These are phyloP conservation scores for Saturnispora gosingensis DNA, from an alignment of 805 yeast genomes.

Conservation along the genomic window DNA sequence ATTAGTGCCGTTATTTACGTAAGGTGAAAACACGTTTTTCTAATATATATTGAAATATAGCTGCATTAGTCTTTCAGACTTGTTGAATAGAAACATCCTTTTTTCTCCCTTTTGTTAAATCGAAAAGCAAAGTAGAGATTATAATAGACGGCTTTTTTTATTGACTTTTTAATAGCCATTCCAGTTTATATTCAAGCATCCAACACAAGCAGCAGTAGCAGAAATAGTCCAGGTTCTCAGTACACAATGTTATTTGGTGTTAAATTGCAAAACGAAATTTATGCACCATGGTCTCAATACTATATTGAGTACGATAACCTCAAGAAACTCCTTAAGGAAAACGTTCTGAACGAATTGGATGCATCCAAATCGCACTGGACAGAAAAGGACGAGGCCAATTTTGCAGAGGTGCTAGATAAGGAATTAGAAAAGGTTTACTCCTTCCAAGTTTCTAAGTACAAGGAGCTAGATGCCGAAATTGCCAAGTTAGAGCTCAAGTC, in stretches of 20 bases:
- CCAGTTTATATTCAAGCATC: not conserved
- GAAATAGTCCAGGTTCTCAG: not conserved
- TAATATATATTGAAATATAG: no score
- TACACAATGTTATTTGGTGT: conserved; percentile 72
- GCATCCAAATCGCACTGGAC: conserved; percentile 37
- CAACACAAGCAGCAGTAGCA: not conserved
- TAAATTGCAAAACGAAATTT: conserved; percentile 70
- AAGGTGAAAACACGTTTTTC: not conserved
- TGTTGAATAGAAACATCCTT: not conserved
- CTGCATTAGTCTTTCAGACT: not conserved
- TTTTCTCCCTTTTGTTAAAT: not conserved
- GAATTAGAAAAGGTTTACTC: conserved; percentile 71
- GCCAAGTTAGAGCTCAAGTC: conserved; percentile 54
- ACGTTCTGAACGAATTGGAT: conserved; percentile 28
- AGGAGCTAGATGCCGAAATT: conserved; percentile 56
- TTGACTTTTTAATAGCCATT: not conserved
- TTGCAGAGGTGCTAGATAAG: conserved; percentile 56
- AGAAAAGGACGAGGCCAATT: conserved; percentile 61
- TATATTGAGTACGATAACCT: conserved; percentile 59
- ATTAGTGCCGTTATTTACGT: not conserved
- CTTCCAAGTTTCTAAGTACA: conserved; percentile 61
- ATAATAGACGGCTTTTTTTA: not conserved
- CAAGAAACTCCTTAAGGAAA: conserved; percentile 63
- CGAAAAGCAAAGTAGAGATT: not conserved
- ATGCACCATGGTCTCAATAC: conserved; percentile 78